Percentiles rank a stretch among this genome's conserved stretches.
Conservation (phyloP, 306 rosid species). For the Cucurbita maxima region DNA sequence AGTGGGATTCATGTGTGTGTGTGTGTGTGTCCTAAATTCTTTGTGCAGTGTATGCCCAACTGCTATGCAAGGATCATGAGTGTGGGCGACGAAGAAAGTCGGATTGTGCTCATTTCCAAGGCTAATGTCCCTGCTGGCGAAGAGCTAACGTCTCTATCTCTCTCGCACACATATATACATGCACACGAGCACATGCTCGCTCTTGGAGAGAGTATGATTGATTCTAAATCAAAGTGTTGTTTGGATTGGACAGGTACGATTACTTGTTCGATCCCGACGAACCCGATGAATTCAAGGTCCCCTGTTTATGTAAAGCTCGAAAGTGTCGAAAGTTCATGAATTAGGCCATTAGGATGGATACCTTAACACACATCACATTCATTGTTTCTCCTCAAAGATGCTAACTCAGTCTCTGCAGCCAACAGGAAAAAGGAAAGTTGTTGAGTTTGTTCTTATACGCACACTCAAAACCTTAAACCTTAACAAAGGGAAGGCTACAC, state of each 20-base stretch:
- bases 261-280: constrained; percentile 97
- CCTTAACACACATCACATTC: constrained; percentile 23
- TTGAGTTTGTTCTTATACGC: background rate
- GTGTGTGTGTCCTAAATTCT: background rate
- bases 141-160: constrained; percentile 62
- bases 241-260: constrained; percentile 60
- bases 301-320: constrained; percentile 93
- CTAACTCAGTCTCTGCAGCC: constrained; percentile 47
- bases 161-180: background rate
- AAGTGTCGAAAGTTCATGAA: constrained; percentile 95
- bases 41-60: constrained; percentile 86
- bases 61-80: constrained; percentile 99
- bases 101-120: constrained; percentile 94
- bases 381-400: constrained; percentile 75
- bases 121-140: constrained; percentile 60
- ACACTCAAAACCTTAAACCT: constrained; percentile 7
- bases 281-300: constrained; percentile 93
- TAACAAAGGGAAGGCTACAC: constrained; percentile 28
- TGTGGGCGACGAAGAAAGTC: constrained; percentile 88
- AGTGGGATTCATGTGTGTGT: background rate
- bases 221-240: constrained; percentile 3
- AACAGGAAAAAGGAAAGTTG: constrained; percentile 4
- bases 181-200: background rate
- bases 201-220: background rate
- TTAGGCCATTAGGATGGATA: constrained; percentile 26